A percentile compares a stretch with the other conserved stretches of the same genome.
Conservation (phyloP, 2,329 filamentous ascomycete species). For the Blumeria graminis region DNA sequence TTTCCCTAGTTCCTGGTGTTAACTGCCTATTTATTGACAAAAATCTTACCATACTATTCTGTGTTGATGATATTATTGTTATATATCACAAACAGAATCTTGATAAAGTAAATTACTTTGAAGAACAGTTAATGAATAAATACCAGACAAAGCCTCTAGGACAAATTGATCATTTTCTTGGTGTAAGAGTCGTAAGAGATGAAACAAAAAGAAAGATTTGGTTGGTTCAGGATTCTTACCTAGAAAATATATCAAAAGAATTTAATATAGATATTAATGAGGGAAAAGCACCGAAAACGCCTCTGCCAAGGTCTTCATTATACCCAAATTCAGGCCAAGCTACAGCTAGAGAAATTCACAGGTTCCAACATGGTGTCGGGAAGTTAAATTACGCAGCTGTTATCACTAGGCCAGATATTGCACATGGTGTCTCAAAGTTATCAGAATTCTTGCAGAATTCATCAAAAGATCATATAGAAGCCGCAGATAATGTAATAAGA, state of each 20-base stretch:
- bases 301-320: not conserved
- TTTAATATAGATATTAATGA: not conserved
- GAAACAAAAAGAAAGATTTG: not conserved
- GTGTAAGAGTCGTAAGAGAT: not conserved
- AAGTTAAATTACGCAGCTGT: not conserved
- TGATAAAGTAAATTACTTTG: not conserved
- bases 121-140: not conserved
- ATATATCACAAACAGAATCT: not conserved
- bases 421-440: not conserved
- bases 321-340: not conserved
- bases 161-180: not conserved
- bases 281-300: not conserved
- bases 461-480: not conserved
- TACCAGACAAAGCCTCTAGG: conserved; percentile 1
- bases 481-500: not conserved
- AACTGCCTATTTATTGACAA: conserved; percentile 1
- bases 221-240: conserved; percentile 1
- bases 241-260: not conserved
- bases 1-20: not conserved
- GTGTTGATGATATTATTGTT: conserved; percentile 1
- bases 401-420: not conserved
- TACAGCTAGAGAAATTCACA: not conserved
- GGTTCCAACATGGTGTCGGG: not conserved
- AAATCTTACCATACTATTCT: not conserved
- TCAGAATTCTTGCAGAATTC: not conserved